A percentile compares a stretch with the other conserved stretches of the same genome.
Conservation (phyloP, 2,329 filamentous ascomycete species). For the Claviceps citrina region DNA sequence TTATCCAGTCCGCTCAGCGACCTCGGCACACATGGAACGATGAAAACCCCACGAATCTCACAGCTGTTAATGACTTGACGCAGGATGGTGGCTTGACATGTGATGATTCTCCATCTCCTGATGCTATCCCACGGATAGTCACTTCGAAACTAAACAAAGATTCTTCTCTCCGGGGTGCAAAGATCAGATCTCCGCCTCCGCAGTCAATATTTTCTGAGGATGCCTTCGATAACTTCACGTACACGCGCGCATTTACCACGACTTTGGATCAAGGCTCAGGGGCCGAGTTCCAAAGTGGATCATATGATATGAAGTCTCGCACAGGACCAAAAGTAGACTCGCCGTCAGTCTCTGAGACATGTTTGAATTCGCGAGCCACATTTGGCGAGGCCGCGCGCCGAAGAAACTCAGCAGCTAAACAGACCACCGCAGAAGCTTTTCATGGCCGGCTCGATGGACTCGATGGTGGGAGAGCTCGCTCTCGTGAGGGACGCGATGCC, state of each 20-base stretch:
- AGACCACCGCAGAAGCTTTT: not conserved
- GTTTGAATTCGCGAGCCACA: not conserved
- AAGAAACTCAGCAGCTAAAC: not conserved
- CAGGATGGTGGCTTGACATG: constrained; percentile 1
- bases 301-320: not conserved
- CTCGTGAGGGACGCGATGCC: not conserved
- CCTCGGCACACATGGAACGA: not conserved
- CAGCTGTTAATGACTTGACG: constrained; percentile 1
- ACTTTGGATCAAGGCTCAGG: not conserved
- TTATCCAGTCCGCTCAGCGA: not conserved
- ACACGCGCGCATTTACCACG: not conserved
- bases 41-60: not conserved
- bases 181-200: not conserved
- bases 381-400: not conserved
- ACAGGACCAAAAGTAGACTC: not conserved
- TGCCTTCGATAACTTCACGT: not conserved
- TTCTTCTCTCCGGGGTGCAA: not conserved
- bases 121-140: not conserved
- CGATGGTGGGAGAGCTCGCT: not conserved
- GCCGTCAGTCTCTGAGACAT: not conserved
- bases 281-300: not conserved
- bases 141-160: not conserved
- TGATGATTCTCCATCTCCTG: not conserved
- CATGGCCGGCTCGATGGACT: not conserved
- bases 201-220: not conserved